Conservation (phyloP, 768 basidiomycete species). For the Hortiboletus campestris region DNA sequence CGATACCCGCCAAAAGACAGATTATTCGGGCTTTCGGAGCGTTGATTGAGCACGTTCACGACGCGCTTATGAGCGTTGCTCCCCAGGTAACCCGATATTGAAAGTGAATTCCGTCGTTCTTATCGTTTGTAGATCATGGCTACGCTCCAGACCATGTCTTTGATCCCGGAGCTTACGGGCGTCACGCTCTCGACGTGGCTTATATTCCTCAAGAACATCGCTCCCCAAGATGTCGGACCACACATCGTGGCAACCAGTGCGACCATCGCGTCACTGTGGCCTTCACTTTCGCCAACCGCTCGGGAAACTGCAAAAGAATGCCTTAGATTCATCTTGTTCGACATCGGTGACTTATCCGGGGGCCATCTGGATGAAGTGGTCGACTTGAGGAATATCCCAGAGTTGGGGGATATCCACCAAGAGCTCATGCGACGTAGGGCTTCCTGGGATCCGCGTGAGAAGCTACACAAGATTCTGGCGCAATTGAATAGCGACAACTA, state of each 20-base stretch:
- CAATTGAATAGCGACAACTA: slow-evolving; percentile 77
- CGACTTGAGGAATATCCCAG: slow-evolving; percentile 70
- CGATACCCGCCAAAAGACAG: slow-evolving; percentile 63
- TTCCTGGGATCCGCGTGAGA: slow-evolving; percentile 49
- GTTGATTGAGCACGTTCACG: slow-evolving; percentile 68
- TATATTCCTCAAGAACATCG: slow-evolving; percentile 67
- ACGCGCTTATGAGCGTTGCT: slow-evolving; percentile 69
- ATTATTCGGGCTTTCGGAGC: slow-evolving; percentile 78
- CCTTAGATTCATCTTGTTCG: slow-evolving; percentile 68
- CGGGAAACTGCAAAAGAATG: slow-evolving; percentile 54
- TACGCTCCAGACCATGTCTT: slow-evolving; percentile 87
- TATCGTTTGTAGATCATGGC: slow-evolving; percentile 77
- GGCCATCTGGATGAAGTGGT: slow-evolving; percentile 73
- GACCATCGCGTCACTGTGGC: slow-evolving; percentile 78
- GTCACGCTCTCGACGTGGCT: slow-evolving; percentile 81
- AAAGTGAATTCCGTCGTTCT: slow-evolving; percentile 5
- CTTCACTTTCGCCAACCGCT: slow-evolving; percentile 50
- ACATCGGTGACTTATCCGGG: slow-evolving; percentile 53
- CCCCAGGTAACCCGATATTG: slow-evolving; percentile 66
- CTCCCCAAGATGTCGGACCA: slow-evolving; percentile 69
- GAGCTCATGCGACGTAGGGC: slow-evolving; percentile 47
- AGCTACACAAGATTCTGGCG: slow-evolving; percentile 66
- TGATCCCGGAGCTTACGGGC: slow-evolving; percentile 69
- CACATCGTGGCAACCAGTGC: slow-evolving; percentile 88
- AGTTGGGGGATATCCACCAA: slow-evolving; percentile 46